These are phyloP conservation scores for Tilletia walkeri DNA, from an alignment of 1,284 basidiomycete species.

Conservation along the genomic window DNA sequence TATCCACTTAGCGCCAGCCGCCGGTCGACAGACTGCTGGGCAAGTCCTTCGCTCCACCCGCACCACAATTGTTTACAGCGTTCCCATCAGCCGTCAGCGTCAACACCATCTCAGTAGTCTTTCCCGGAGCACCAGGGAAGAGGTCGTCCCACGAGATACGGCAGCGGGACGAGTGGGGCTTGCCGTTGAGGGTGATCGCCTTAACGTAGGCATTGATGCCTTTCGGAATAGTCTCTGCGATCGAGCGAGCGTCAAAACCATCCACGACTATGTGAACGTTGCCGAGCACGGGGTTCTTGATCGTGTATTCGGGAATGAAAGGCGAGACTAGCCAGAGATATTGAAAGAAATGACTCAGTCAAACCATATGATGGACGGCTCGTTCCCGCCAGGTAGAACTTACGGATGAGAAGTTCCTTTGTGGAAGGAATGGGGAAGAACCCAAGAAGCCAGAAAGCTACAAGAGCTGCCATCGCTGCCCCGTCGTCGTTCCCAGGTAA, in stretches of 20 bases:
- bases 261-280: slow-evolving; percentile 33
- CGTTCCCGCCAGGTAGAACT: not conserved
- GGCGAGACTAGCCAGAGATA: slow-evolving; percentile 28
- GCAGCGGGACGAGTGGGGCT: slow-evolving; percentile 23
- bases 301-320: slow-evolving; percentile 39
- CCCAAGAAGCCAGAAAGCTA: slow-evolving; percentile 64
- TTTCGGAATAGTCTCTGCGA: too few relatives aligned
- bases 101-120: slow-evolving; percentile 20
- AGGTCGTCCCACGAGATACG: slow-evolving; percentile 23
- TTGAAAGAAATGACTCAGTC: too few relatives aligned
- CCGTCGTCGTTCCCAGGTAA: slow-evolving; percentile 61
- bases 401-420: slow-evolving; percentile 35
- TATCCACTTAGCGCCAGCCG: slow-evolving; percentile 14
- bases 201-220: slow-evolving; percentile 27
- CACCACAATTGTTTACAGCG: slow-evolving; percentile 24
- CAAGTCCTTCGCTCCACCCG: slow-evolving; percentile 18
- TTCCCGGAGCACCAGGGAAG: slow-evolving; percentile 21
- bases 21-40: slow-evolving; percentile 26
- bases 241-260: too few relatives aligned
- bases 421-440: slow-evolving; percentile 63
- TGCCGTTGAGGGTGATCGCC: slow-evolving; percentile 25
- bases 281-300: slow-evolving; percentile 39
- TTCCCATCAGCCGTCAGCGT: slow-evolving; percentile 21
- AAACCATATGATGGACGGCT: too few relatives aligned
- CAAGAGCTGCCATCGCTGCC: slow-evolving; percentile 71